phyloP scores from a whole-genome alignment of 768 basidiomycete species.

The Pleurotus platypus region DNA sequence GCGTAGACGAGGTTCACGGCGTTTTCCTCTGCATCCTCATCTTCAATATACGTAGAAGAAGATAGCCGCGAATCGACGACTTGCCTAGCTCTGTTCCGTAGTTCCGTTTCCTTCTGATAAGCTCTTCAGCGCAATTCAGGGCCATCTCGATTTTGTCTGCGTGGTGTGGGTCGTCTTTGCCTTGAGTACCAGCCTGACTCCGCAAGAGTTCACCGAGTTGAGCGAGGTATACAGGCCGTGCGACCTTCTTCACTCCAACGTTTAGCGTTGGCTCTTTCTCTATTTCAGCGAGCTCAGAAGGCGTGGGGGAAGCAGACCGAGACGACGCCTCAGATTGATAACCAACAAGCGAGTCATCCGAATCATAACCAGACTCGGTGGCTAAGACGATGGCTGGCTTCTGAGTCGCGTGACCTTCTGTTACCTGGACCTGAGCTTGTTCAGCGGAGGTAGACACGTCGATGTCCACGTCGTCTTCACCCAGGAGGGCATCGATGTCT shows the following conservation, averaged over 20 bases:
- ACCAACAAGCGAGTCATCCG: slow-evolving; percentile 81
- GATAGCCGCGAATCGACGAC: slow-evolving; percentile 17
- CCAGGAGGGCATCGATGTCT: slow-evolving; percentile 47
- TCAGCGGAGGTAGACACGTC: no score
- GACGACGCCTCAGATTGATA: slow-evolving; percentile 68
- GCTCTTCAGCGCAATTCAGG: slow-evolving; percentile 70
- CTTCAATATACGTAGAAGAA: neutral
- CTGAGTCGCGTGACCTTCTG: neutral
- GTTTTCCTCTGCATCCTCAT: slow-evolving; percentile 68
- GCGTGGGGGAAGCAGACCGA: slow-evolving; percentile 77
- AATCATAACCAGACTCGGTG: slow-evolving; percentile 49
- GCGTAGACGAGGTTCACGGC: slow-evolving; percentile 77
- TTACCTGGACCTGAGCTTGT: neutral
- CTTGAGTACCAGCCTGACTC: slow-evolving; percentile 44
- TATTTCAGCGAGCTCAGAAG: slow-evolving; percentile 76
- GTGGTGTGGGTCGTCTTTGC: slow-evolving; percentile 57
- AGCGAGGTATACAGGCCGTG: slow-evolving; percentile 85
- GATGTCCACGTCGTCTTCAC: slow-evolving; percentile 8
- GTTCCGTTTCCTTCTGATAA: slow-evolving; percentile 78
- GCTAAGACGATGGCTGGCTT: slow-evolving; percentile 19
- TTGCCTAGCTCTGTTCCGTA: slow-evolving; percentile 89
- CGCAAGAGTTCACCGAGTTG: slow-evolving; percentile 82
- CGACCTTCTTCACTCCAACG: slow-evolving; percentile 63
- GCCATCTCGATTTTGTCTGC: slow-evolving; percentile 81
- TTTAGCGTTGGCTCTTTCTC: slow-evolving; percentile 83